These are phyloP conservation scores for Celoporthe dispersa DNA, from an alignment of 2,329 filamentous ascomycete genomes.

Conservation along the genomic window DNA sequence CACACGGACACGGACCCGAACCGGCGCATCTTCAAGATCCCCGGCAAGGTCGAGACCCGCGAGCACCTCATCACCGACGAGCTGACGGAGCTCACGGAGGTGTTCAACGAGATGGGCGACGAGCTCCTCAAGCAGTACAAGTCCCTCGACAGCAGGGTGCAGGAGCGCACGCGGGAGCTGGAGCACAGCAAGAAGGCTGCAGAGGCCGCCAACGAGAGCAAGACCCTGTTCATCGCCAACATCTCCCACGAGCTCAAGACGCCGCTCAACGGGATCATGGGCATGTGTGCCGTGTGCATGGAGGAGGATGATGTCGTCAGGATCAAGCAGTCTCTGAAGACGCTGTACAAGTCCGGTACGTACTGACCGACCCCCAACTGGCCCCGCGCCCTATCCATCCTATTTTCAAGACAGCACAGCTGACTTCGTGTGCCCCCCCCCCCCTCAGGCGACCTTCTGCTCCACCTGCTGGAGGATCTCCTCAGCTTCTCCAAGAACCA, in stretches of 20 bases:
- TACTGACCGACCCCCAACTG: too few species aligned
- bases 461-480: slow-evolving; percentile 87
- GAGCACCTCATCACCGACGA: slow-evolving; percentile 83
- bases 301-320: slow-evolving; percentile 79
- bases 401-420: not conserved
- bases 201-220: slow-evolving; percentile 94
- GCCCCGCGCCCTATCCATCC: too few species aligned
- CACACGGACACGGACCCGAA: slow-evolving; percentile 44
- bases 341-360: slow-evolving; percentile 79
- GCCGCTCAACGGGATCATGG: slow-evolving; percentile 91
- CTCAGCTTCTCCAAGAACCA: slow-evolving; percentile 95
- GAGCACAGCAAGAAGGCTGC: slow-evolving; percentile 90
- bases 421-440: not conserved
- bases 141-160: slow-evolving; percentile 81
- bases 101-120: slow-evolving; percentile 94
- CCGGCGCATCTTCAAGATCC: slow-evolving; percentile 76
- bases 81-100: slow-evolving; percentile 78
- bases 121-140: slow-evolving; percentile 87
- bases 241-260: slow-evolving; percentile 90
- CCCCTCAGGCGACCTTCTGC: slow-evolving; percentile 66
- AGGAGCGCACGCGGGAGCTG: slow-evolving; percentile 79
- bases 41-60: slow-evolving; percentile 76
- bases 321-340: slow-evolving; percentile 82
- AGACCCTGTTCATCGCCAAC: slow-evolving; percentile 96
- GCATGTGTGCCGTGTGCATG: slow-evolving; percentile 93